A percentile compares a stretch with the other conserved stretches of the same genome.
These are phyloP conservation scores for Anisodus acutangulus DNA, from an alignment of 257 asterid genomes.

Conservation along the genomic window DNA sequence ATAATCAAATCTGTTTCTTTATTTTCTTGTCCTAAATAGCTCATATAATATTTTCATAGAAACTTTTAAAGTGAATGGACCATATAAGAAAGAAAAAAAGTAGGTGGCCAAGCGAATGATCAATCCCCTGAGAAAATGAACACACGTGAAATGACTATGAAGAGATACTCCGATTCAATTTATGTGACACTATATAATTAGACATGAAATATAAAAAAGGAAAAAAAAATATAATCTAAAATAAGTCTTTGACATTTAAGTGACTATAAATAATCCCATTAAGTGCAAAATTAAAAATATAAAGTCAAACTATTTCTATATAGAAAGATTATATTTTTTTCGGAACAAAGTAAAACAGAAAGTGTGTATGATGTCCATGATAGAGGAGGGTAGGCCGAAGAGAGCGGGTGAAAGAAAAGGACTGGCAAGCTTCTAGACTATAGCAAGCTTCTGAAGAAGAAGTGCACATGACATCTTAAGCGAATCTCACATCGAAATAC, in stretches of 20 bases:
- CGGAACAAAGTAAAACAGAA: no score
- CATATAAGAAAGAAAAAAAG: neutral
- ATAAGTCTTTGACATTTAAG: no score
- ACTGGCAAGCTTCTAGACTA: no score
- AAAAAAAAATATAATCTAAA: neutral
- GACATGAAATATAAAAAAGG: neutral
- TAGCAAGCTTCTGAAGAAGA: no score
- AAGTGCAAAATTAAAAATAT: neutral
- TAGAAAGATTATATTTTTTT: neutral
- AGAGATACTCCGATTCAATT: neutral
- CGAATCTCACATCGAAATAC: no score
- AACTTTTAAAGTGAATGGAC: neutral
- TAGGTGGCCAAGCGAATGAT: neutral
- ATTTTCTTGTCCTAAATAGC: neutral
- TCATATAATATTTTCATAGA: neutral
- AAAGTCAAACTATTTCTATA: neutral
- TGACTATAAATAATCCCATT: neutral
- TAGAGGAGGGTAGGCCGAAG: no score
- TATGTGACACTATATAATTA: neutral
- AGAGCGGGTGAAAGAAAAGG: no score
- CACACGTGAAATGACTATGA: neutral
- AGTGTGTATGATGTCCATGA: no score
- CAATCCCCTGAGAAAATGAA: neutral
- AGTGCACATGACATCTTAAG: neutral
- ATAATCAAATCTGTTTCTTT: neutral